Conservation (phyloP, 2,329 filamentous ascomycete genomes). For the Arthrobotrys musiformis region DNA sequence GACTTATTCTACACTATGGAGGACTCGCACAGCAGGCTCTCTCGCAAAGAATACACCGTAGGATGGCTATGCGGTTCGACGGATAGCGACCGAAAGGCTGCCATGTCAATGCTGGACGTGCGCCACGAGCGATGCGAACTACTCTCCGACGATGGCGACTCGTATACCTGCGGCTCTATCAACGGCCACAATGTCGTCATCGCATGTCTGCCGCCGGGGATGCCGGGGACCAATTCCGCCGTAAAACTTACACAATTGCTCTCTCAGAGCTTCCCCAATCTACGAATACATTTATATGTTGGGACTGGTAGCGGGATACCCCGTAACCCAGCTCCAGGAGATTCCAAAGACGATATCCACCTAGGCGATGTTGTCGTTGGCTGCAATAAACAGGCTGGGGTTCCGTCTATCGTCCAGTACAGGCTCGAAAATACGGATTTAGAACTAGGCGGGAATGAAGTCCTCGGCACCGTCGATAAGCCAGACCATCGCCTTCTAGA, state of each 20-base stretch:
- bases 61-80: slow-evolving; percentile 16
- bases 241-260: background rate
- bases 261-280: slow-evolving; percentile 21
- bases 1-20: background rate
- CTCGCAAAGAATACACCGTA: slow-evolving; percentile 4
- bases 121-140: slow-evolving; percentile 4
- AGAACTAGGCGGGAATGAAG: background rate
- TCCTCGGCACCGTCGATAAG: background rate
- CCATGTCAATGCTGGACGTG: slow-evolving; percentile 17
- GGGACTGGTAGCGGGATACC: slow-evolving; percentile 36
- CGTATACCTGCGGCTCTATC: slow-evolving; percentile 23
- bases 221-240: background rate
- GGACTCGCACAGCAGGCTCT: background rate
- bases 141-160: slow-evolving; percentile 7
- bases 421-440: background rate
- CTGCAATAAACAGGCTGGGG: background rate
- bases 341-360: slow-evolving; percentile 6
- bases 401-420: slow-evolving; percentile 7
- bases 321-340: background rate
- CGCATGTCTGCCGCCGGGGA: background rate
- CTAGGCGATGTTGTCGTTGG: slow-evolving; percentile 42
- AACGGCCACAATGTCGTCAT: slow-evolving; percentile 33
- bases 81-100: background rate
- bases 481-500: background rate
- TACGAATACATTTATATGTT: slow-evolving; percentile 16